phyloP scores from a whole-genome alignment of 106 monocot species.

The Dactylorhiza incarnata region DNA sequence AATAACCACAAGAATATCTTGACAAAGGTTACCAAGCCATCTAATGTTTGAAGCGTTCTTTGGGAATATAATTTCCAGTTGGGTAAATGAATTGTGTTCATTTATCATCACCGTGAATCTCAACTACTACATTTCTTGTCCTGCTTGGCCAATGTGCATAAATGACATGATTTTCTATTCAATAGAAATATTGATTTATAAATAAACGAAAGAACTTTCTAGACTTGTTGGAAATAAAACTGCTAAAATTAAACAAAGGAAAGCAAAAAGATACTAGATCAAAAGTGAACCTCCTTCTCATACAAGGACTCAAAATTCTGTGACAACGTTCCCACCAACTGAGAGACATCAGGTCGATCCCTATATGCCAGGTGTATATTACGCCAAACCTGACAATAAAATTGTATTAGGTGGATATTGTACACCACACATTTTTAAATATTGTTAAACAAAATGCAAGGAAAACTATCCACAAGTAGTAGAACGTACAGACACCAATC shows the following conservation, averaged over 20 bases:
- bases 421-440: neutral
- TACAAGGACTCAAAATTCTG: constrained; percentile 73
- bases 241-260: neutral
- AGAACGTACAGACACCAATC: neutral
- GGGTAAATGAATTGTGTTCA: no score
- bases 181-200: neutral
- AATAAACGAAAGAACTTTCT: neutral
- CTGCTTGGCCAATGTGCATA: neutral
- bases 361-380: constrained; percentile 57
- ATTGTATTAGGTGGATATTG: neutral
- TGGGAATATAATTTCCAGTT: no score
- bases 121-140: neutral
- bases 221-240: neutral
- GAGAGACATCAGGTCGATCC: constrained; percentile 61
- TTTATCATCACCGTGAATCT: no score
- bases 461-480: neutral
- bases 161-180: neutral
- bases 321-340: constrained; percentile 52
- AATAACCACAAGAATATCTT: no score
- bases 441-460: neutral
- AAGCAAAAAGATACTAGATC: neutral
- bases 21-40: no score
- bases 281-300: constrained; percentile 59
- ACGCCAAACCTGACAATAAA: constrained; percentile 52
- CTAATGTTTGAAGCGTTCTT: no score